Percentiles rank a stretch among this genome's conserved stretches.
These are phyloP conservation scores for Oryza longistaminata DNA, from an alignment of 176 grass and related monocot species.

Conservation along the genomic window DNA sequence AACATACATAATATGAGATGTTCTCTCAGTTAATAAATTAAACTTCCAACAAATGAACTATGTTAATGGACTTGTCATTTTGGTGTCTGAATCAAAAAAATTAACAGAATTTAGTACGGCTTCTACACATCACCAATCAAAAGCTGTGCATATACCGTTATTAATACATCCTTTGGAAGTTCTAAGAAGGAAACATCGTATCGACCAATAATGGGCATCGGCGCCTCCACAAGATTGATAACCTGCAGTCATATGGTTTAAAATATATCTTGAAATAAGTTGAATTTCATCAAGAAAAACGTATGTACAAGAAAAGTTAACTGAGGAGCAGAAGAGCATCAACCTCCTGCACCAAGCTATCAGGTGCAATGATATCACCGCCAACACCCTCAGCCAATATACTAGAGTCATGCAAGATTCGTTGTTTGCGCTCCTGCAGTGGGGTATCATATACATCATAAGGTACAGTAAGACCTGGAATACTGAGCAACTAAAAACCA, in stretches of 20 bases:
- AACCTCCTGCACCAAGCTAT: constrained; percentile 86
- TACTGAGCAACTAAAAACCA: constrained; percentile 20
- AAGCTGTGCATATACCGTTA: constrained; percentile 72
- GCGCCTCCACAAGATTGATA: constrained; percentile 87
- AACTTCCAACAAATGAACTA: not conserved
- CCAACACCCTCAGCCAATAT: constrained; percentile 61
- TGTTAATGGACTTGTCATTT: constrained; percentile 8
- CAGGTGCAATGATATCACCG: constrained; percentile 57
- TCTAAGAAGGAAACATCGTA: constrained; percentile 89
- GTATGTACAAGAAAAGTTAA: constrained; percentile 15
- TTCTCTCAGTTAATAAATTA: not conserved
- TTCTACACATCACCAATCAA: constrained; percentile 2
- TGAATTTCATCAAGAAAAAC: not conserved
- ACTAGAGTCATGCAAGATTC: constrained; percentile 59
- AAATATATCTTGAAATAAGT: constrained; percentile 22
- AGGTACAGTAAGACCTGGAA: not conserved
- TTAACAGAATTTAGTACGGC: not conserved
- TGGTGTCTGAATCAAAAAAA: not conserved
- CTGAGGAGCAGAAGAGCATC: constrained; percentile 24
- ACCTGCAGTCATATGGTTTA: constrained; percentile 49
- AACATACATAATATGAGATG: not conserved
- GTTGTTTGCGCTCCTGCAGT: constrained; percentile 71
- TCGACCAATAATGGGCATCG: constrained; percentile 82
- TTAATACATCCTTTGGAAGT: constrained; percentile 90
- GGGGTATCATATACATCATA: constrained; percentile 23